Base-by-base conservation (phyloP, 2,329 filamentous ascomycete species). In the Aspergillus ruber region DNA sequence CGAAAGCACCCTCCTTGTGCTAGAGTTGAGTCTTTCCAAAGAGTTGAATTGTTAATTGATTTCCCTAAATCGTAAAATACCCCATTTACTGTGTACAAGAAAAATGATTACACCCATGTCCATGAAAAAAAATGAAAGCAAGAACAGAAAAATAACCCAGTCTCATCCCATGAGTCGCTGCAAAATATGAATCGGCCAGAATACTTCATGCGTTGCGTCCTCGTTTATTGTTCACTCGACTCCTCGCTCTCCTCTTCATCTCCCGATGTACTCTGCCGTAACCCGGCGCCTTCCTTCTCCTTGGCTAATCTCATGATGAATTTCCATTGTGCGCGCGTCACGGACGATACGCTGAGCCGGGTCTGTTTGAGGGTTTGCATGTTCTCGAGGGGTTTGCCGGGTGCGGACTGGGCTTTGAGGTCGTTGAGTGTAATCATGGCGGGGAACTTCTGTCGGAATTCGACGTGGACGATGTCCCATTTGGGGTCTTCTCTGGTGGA, bases 381-480 rank as follows among this genome's bases (percentile, higher is more conserved):
- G 43, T 81, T 78, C 59, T 82, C 80, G 36, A 95, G 71, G 6
- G 80, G 74, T 44, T 69, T 66, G 6, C 75, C 77, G 7, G 79
- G 62, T 36, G 75, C 73, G 5, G 80, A 81, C 59, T 85, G 75
- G 32, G 79, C 77, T 46, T 86, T 84, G 40, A 96, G 76, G 55
- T 88, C 83, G 52, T 81, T 79, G 44, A 96, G 76, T 4, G 78
- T 78, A 48, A 97, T 79, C 0, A 83, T 79, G 12, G 82, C 76
- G 1, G 76, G 74, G 57, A 97, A 90, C 68, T 95, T 96, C 64
- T 82, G 83, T 48, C 86, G 82, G 65, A 95, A 96, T 59, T 84
- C 79, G 42, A 97, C 91, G 51, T 94, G 86, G 1, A 97, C 93
- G 15, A 93, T 80, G 45, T 84, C 88, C 93, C 93, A 98, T 59